phyloP scores from a whole-genome alignment of 2,329 filamentous ascomycete genomes.

The Alternaria rosae region DNA sequence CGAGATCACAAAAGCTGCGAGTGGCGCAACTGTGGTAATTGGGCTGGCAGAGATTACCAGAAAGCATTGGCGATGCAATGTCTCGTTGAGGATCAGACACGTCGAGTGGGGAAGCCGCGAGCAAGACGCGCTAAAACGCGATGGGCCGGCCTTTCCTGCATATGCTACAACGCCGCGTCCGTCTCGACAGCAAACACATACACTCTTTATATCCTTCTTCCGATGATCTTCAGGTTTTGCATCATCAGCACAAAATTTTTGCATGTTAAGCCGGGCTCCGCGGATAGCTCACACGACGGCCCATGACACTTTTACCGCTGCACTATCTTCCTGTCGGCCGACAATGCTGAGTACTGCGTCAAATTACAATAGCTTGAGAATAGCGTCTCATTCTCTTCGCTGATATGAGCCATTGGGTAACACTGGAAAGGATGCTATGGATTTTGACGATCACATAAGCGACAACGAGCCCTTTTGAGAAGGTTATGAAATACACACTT shows the following conservation, averaged over 20 bases:
- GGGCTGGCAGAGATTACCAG: background rate
- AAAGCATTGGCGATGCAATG: background rate
- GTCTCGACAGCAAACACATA: background rate
- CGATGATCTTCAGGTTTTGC: background rate
- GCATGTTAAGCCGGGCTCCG: background rate
- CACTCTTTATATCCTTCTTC: background rate
- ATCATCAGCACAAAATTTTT: background rate
- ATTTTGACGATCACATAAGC: background rate
- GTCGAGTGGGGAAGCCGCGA: background rate
- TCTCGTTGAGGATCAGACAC: background rate
- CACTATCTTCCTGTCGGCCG: background rate
- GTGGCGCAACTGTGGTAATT: background rate
- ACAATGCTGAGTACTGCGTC: background rate
- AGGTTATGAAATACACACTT: slow-evolving; percentile 23
- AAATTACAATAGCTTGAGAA: background rate
- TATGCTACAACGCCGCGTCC: background rate
- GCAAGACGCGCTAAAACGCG: background rate
- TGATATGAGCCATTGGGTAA: no score
- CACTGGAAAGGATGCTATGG: background rate
- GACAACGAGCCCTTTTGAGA: background rate
- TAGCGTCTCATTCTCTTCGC: background rate
- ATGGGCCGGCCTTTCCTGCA: no score
- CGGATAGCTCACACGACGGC: no score
- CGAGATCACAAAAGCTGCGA: background rate
- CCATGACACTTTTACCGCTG: no score